These are phyloP conservation scores for Ramularia collo-cygni DNA, from an alignment of 2,329 filamentous ascomycete species.

Conservation along the genomic window DNA sequence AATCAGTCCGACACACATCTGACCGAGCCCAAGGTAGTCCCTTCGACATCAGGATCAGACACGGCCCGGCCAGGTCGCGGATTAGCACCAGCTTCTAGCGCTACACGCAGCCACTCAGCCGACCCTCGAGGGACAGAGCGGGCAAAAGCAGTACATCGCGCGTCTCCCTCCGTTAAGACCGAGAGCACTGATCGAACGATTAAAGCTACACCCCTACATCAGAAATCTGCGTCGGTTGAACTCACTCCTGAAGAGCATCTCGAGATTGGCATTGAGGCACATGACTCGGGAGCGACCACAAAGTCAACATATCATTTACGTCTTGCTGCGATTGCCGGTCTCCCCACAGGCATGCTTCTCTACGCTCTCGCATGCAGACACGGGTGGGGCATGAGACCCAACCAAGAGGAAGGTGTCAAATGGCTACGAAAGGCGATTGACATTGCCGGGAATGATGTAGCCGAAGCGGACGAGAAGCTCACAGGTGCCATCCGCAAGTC, in stretches of 20 bases:
- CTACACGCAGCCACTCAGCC: conserved; percentile 25
- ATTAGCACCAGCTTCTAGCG: conserved; percentile 11
- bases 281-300: conserved; percentile 78
- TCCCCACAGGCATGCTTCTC: conserved; percentile 90
- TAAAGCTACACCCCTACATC: conserved; percentile 39
- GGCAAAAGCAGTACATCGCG: conserved; percentile 21
- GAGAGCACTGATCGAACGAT: conserved; percentile 38
- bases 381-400: conserved; percentile 95
- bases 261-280: conserved; percentile 79
- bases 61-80: conserved; percentile 11
- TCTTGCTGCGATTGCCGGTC: conserved; percentile 74
- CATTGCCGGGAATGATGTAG: conserved; percentile 76
- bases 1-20: conserved; percentile 15
- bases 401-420: conserved; percentile 79
- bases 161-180: conserved; percentile 28
- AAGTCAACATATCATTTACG: conserved; percentile 96
- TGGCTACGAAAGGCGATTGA: conserved; percentile 93
- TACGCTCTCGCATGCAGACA: conserved; percentile 93
- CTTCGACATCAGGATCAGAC: conserved; percentile 11
- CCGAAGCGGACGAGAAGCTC: conserved; percentile 41
- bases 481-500: conserved; percentile 7
- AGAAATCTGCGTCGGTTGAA: conserved; percentile 53
- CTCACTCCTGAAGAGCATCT: conserved; percentile 83
- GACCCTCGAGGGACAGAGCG: conserved; percentile 19
- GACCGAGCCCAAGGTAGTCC: neutral